These are phyloP conservation scores for Entonaema liquescens DNA, from an alignment of 495 filamentous ascomycete species.

Conservation along the genomic window DNA sequence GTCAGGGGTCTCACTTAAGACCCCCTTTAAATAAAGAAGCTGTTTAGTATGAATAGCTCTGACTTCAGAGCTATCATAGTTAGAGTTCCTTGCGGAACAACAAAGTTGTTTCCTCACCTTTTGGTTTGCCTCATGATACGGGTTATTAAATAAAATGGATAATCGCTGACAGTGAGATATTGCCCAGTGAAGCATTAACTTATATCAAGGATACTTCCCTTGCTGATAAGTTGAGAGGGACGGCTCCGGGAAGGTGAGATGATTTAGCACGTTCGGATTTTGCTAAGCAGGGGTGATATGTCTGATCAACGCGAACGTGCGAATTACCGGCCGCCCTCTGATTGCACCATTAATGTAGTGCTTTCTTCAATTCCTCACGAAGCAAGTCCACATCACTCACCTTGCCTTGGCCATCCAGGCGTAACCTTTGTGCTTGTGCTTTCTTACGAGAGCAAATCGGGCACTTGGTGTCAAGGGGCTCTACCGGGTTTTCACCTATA, in stretches of 20 bases:
- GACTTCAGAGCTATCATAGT: too few species aligned
- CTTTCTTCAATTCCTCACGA: background rate
- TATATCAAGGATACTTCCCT: background rate
- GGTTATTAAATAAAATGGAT: background rate
- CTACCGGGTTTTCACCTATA: too few species aligned
- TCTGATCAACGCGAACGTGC: background rate
- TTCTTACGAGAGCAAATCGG: background rate
- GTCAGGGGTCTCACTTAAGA: too few species aligned
- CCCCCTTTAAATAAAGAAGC: too few species aligned
- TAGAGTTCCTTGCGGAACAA: too few species aligned
- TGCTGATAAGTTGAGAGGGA: background rate
- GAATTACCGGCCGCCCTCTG: background rate
- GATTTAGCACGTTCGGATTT: background rate
- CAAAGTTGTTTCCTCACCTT: too few species aligned
- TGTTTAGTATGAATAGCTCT: too few species aligned
- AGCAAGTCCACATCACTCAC: background rate
- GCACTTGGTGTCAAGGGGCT: background rate
- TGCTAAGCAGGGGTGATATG: background rate
- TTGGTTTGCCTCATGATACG: too few species aligned
- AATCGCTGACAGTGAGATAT: background rate
- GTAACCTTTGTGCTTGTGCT: background rate
- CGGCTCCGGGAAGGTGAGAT: background rate
- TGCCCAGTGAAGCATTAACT: background rate
- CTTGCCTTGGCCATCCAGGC: background rate
- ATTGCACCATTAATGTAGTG: background rate